These are phyloP conservation scores for Phytomonas sp. DNA, from an alignment of 208 protist species.

Conservation along the genomic window DNA sequence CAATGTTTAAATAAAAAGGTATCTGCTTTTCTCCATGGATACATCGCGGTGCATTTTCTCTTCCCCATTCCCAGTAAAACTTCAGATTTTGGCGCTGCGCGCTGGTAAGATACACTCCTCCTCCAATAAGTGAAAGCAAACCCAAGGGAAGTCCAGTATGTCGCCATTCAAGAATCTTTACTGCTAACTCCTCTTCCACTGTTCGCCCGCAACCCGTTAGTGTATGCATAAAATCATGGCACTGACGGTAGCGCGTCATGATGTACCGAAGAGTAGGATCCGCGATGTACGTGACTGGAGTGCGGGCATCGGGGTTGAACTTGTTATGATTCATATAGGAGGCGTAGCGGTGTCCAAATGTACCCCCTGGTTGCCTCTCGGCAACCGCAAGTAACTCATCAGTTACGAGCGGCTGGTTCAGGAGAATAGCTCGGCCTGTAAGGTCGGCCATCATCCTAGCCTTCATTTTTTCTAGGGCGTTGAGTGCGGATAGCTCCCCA, in stretches of 20 bases:
- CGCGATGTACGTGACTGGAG: conserved; percentile 47
- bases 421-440: conserved; percentile 51
- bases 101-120: conserved; percentile 40
- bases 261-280: conserved; percentile 73
- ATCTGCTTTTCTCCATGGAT: conserved; percentile 36
- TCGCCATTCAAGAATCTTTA: conserved; percentile 78
- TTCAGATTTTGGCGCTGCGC: conserved; percentile 35
- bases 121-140: conserved; percentile 50
- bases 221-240: conserved; percentile 79
- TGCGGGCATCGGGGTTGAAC: conserved; percentile 62
- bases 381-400: conserved; percentile 57
- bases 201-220: conserved; percentile 56
- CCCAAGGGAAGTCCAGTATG: conserved; percentile 80
- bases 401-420: conserved; percentile 36
- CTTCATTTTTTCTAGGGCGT: conserved; percentile 64
- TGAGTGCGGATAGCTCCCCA: conserved; percentile 57
- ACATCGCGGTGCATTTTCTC: conserved; percentile 33
- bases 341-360: conserved; percentile 72
- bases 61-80: conserved; percentile 55
- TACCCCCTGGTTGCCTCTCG: conserved; percentile 27
- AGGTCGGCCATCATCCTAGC: conserved; percentile 68
- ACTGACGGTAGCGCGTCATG: conserved; percentile 83
- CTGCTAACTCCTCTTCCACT: conserved; percentile 76
- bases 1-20: conserved; percentile 60
- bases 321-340: conserved; percentile 74